Evolutionary conservation across 495 filamentous ascomycete species (phyloP).

Genomic region (Cladorrhinum samala): DNA sequence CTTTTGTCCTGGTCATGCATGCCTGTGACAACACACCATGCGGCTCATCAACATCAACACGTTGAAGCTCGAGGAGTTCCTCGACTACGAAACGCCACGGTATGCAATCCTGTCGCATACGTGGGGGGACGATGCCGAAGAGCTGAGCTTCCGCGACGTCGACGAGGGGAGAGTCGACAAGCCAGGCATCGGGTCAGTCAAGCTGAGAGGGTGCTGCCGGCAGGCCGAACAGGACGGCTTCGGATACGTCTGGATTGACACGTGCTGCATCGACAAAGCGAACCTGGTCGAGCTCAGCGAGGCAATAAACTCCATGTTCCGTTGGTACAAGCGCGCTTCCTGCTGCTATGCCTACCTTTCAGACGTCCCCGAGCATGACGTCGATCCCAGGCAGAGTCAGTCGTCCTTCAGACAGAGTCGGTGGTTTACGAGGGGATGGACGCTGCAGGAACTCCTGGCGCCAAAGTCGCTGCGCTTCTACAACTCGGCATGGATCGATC

Average conservation of each 20-base stretch:
- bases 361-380: neutral
- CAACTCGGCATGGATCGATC: conserved; percentile 19
- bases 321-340: conserved; percentile 27
- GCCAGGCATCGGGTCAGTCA: neutral
- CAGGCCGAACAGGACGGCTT: neutral
- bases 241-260: conserved; percentile 36
- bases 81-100: neutral
- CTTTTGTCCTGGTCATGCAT: too few relatives aligned
- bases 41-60: neutral
- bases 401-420: neutral
- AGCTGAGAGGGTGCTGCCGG: neutral
- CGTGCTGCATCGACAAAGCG: conserved; percentile 39
- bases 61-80: neutral
- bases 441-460: conserved; percentile 30
- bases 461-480: conserved; percentile 24
- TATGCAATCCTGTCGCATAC: conserved; percentile 19
- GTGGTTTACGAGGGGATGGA: conserved; percentile 34
- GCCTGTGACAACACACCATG: too few relatives aligned
- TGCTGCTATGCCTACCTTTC: conserved; percentile 29
- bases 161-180: neutral
- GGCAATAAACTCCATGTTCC: conserved; percentile 45
- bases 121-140: conserved; percentile 10
- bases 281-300: conserved; percentile 36
- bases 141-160: conserved; percentile 7
- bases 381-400: neutral